phyloP scores from a whole-genome alignment of 352 stramenopile species.

The Globisporangium apiculatum region DNA sequence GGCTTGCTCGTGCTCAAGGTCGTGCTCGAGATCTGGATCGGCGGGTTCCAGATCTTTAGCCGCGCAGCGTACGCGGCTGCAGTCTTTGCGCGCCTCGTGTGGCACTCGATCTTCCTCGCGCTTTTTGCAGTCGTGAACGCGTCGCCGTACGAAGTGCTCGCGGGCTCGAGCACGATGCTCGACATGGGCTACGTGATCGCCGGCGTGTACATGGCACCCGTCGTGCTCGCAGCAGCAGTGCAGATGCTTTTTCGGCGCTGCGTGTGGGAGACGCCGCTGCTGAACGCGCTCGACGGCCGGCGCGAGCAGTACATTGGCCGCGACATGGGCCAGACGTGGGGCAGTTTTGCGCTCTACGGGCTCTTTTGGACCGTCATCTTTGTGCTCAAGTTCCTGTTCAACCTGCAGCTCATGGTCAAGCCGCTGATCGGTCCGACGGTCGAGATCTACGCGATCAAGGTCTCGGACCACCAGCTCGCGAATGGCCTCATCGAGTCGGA shows the following conservation, averaged over 20 bases:
- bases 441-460: conserved; percentile 86
- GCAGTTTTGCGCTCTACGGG: conserved; percentile 54
- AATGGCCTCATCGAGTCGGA: conserved; percentile 62
- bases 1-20: conserved; percentile 59
- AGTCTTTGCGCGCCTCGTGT: conserved; percentile 68
- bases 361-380: conserved; percentile 81
- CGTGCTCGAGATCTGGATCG: conserved; percentile 79
- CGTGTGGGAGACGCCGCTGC: conserved; percentile 46
- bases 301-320: conserved; percentile 77
- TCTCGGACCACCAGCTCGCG: conserved; percentile 29
- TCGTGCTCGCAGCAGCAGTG: conserved; percentile 51
- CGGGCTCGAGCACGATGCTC: conserved; percentile 57
- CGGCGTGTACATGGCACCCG: conserved; percentile 48
- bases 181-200: conserved; percentile 45
- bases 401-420: conserved; percentile 96
- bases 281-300: conserved; percentile 64
- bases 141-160: conserved; percentile 54
- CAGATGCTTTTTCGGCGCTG: conserved; percentile 57
- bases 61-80: conserved; percentile 43
- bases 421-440: conserved; percentile 95
- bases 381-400: conserved; percentile 96
- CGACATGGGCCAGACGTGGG: conserved; percentile 69
- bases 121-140: conserved; percentile 66
- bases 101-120: conserved; percentile 76
- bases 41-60: conserved; percentile 65